Evolutionary conservation across 768 basidiomycete genomes (phyloP), one percentile per base, ranked within the genome.

Genomic region (Serpula lacrymans): DNA sequence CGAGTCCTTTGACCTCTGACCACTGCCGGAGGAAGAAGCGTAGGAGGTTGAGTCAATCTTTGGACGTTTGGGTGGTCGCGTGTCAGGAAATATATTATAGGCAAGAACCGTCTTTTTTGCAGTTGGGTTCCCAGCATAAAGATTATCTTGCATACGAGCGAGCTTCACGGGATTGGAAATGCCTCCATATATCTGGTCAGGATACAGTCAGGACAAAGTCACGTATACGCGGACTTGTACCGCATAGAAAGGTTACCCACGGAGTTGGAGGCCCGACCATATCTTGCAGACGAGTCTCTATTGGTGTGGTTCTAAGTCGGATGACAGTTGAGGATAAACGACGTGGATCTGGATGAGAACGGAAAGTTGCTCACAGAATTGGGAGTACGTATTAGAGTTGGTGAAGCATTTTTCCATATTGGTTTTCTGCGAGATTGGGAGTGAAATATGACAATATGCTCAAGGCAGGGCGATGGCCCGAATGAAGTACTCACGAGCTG

Each of bases 341-440:
- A n/a, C n/a, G n/a, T n/a, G n/a, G n/a, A n/a, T n/a, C n/a, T n/a
- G n/a, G 32, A 35, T 21, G 20, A 28, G 29, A n/a, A 34, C 22
- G 12, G 37, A 36, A 26, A 23, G n/a, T 2, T 29, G 32, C 55
- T 55, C 40, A 60, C 52, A 30, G n/a, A n/a, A n/a, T n/a, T n/a
- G n/a, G 59, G 59, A 14, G 33, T 1, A n/a, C 8, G 0, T 50
- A 62, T 62, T 33, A 3, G 3, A 7, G 60, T 62, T 16, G 60
- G 52, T 9, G n/a, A n/a, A n/a, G 18, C 5, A 0, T 55, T 25
- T 39, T 6, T 52, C 62, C 62, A 62, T 9, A 0, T 3, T 7
- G 23, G 16, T 41, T 1, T 50, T 39, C 46, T 20, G 14, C 45
- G 24, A 34, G 26, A 17, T 38, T 52, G 43, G 27, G 27, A 28